phyloP scores from a whole-genome alignment of 805 yeast species.

The Starmerella potacharoeniae region DNA sequence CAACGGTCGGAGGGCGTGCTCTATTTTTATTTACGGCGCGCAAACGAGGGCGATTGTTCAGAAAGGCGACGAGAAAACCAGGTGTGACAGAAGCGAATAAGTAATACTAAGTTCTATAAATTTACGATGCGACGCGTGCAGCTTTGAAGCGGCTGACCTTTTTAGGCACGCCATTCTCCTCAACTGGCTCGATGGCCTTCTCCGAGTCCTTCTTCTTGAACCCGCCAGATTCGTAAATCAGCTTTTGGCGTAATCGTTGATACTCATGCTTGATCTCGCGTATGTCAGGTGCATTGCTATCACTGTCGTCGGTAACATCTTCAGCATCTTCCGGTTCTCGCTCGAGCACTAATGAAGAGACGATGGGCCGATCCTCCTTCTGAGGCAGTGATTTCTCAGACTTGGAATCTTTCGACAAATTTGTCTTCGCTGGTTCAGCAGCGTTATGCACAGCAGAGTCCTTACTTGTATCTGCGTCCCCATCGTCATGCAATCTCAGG shows the following conservation, averaged over 20 bases:
- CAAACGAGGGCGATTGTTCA: too few species aligned
- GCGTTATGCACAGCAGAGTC: neutral
- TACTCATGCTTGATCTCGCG: slow-evolving; percentile 38
- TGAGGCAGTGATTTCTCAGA: neutral
- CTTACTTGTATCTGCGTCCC: neutral
- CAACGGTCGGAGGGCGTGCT: too few species aligned
- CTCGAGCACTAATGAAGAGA: slow-evolving; percentile 11
- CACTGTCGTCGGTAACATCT: neutral
- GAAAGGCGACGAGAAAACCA: too few species aligned
- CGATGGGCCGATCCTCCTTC: slow-evolving; percentile 3
- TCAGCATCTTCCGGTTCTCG: slow-evolving; percentile 4
- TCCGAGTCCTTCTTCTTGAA: slow-evolving; percentile 38
- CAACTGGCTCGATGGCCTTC: slow-evolving; percentile 55
- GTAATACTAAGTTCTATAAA: neutral
- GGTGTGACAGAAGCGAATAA: too few species aligned
- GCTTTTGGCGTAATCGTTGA: slow-evolving; percentile 41
- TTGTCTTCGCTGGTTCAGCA: too few species aligned
- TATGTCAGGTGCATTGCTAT: slow-evolving; percentile 17
- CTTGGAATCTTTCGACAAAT: neutral
- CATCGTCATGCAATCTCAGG: slow-evolving; percentile 17
- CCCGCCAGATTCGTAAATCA: slow-evolving; percentile 41
- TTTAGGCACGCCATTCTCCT: slow-evolving; percentile 47
- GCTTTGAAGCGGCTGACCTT: slow-evolving; percentile 60
- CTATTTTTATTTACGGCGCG: too few species aligned
- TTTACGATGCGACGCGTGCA: slow-evolving; percentile 29